A percentile compares a stretch with the other conserved stretches of the same genome.
phyloP scores from a whole-genome alignment of 495 filamentous ascomycete genomes.

The Penicillium daleae region DNA sequence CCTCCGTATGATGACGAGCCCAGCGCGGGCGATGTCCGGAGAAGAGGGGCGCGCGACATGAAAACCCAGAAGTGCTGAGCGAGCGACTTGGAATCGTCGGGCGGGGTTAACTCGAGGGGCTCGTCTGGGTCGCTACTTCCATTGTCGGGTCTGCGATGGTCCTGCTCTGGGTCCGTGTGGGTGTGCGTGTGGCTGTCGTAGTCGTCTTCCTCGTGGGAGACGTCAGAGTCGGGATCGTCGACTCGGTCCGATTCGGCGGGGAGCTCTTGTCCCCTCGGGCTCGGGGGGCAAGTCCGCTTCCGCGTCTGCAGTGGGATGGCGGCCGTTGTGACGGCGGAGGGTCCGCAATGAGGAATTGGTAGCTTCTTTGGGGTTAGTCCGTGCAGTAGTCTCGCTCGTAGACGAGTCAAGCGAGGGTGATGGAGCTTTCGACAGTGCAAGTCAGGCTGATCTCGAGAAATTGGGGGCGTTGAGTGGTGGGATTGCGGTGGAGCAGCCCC shows the following conservation, averaged over 20 bases:
- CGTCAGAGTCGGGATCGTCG: conserved; percentile 10
- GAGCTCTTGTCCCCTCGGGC: conserved; percentile 30
- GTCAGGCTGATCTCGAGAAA: neutral
- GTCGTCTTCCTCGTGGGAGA: neutral
- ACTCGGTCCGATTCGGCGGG: conserved; percentile 26
- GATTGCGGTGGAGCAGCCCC: neutral
- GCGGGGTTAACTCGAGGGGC: conserved; percentile 18
- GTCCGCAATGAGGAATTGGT: neutral
- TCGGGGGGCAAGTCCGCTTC: conserved; percentile 33
- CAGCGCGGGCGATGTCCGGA: conserved; percentile 62
- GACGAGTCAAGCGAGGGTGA: neutral
- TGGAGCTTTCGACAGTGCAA: neutral
- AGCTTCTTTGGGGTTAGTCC: conserved; percentile 19
- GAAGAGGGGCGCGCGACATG: conserved; percentile 60
- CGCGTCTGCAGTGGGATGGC: conserved; percentile 33
- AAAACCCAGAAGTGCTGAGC: conserved; percentile 25
- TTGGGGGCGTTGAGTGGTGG: neutral
- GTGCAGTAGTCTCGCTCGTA: conserved; percentile 19
- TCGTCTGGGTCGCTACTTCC: conserved; percentile 20
- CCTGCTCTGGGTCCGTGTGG: neutral
- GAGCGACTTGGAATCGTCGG: conserved; percentile 22
- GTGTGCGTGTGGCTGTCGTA: too few species aligned
- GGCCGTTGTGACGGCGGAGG: conserved; percentile 20
- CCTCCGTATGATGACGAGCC: conserved; percentile 62
- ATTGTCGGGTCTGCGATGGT: conserved; percentile 14